Base-by-base conservation (phyloP, 805 yeast species). In the Candida bentonensis region DNA sequence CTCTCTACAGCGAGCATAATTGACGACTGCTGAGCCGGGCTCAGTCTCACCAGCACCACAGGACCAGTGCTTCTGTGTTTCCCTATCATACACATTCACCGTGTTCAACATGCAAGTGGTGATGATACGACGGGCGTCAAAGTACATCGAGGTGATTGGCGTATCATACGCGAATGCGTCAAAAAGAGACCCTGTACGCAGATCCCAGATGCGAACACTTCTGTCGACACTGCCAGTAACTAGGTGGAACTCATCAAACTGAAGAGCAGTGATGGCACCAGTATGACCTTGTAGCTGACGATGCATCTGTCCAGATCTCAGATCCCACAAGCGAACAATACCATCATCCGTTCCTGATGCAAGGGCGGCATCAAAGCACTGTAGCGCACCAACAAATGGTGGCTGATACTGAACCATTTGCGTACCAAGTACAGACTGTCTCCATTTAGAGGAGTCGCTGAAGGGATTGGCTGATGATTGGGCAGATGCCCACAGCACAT, bases 331-430 rank as follows among this genome's bases (percentile, higher is more conserved):
- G 44, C 92, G 62, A 1, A 82, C 85, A 4, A 77, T 58, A 1
- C 89, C 89, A 59, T 82, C 89, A 15, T 76, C 75, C 0, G 87
- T 78, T 42, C 89, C 92, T 0, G 86, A 75, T 0, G 89, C 89
- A 50, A 82, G 62, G 0, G 88, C 89, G 0, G 85, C 83, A 53
- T 79, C 85, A 53, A 68, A 76, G 47, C 82, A 76, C 57, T 82
- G 88, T 26, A 82, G 56, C 0, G 83, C 79, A 0, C 83, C 80
- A 39, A 81, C 72, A 47, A 74, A 72, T 2, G 76, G 74, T 23
- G 48, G 51, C 46, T 11, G 52, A 49, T 39, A 43, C 45, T 44
- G 27, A 40, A 25, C 42, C 41, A 43, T 21, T 20, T 23, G 26
- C 33, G 40, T 44, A 5, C 45, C 48, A 13, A 34, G 21, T 15